Evolutionary conservation across 2,329 filamentous ascomycete genomes (phyloP).

Genomic region (Cladophialophora immunda): DNA sequence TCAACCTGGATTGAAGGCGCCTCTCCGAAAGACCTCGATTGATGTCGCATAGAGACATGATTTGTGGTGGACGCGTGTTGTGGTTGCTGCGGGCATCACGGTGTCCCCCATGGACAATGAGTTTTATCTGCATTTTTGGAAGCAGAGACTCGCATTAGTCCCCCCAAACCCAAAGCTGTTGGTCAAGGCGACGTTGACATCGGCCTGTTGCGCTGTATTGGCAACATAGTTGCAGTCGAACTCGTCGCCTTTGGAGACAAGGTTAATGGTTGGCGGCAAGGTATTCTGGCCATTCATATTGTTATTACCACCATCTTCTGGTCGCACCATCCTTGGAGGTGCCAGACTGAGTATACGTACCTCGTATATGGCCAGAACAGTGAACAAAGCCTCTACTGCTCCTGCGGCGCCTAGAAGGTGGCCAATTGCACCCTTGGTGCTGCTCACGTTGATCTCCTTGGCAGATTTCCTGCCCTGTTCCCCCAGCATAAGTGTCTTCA

Average conservation of each 20-base stretch:
- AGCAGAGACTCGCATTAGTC: constrained; percentile 81
- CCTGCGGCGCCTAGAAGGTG: constrained; percentile 92
- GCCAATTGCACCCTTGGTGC: constrained; percentile 91
- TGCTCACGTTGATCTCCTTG: constrained; percentile 79
- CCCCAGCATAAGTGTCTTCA: constrained; percentile 78
- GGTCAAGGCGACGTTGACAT: constrained; percentile 78
- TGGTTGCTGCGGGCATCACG: neutral
- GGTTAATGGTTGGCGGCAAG: constrained; percentile 86
- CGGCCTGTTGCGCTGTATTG: constrained; percentile 71
- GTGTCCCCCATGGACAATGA: neutral
- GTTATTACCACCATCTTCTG: neutral
- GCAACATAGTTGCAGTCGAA: constrained; percentile 89
- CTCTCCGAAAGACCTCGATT: constrained; percentile 35
- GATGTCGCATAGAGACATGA: constrained; percentile 31
- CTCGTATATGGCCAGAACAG: constrained; percentile 78
- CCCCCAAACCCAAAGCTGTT: constrained; percentile 99
- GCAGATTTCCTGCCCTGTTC: constrained; percentile 70
- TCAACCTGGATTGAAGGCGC: constrained; percentile 33
- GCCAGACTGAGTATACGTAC: constrained; percentile 59
- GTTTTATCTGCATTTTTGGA: constrained; percentile 30
- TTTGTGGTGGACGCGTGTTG: neutral
- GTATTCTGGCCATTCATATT: constrained; percentile 63
- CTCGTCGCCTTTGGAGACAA: constrained; percentile 70
- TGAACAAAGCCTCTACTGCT: constrained; percentile 87
- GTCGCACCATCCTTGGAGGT: neutral